Evolutionary conservation across 768 basidiomycete species (phyloP).

Genomic region (Phaffia australis): DNA sequence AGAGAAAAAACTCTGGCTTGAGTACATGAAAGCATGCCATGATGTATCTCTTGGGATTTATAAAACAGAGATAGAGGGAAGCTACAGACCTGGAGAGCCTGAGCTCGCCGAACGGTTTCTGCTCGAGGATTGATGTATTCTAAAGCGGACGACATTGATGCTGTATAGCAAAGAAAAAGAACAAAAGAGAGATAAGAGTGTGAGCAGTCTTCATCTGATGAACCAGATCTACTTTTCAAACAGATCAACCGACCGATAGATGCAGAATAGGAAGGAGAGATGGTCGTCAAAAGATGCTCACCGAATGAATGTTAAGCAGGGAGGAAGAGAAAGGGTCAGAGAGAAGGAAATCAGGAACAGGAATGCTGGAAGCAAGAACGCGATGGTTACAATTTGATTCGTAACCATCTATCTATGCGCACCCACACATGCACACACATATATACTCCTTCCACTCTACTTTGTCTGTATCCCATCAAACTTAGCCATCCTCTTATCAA

Average conservation of each 20-base stretch:
- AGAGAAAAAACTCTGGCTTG: slow-evolving; percentile 12
- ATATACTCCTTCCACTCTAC: neutral
- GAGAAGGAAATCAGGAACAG: neutral
- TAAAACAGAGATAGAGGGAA: slow-evolving; percentile 4
- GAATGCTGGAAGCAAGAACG: neutral
- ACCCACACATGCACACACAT: neutral
- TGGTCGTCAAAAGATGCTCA: no score
- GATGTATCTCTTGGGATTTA: neutral
- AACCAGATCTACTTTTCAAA: neutral
- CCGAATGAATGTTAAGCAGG: no score
- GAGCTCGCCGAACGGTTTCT: slow-evolving; percentile 79
- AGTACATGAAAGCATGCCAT: neutral
- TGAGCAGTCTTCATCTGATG: neutral
- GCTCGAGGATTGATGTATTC: slow-evolving; percentile 96
- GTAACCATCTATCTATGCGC: neutral
- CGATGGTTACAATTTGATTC: neutral
- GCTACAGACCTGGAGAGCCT: slow-evolving; percentile 70
- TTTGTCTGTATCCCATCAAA: neutral
- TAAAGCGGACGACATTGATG: slow-evolving; percentile 37
- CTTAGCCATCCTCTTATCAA: neutral
- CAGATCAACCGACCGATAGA: slow-evolving; percentile 3
- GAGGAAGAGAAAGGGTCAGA: no score
- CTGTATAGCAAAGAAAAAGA: neutral
- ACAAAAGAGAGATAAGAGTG: neutral
- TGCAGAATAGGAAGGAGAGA: neutral